phyloP scores from a whole-genome alignment of 495 filamentous ascomycete genomes.

The Xylaria bambusicola region DNA sequence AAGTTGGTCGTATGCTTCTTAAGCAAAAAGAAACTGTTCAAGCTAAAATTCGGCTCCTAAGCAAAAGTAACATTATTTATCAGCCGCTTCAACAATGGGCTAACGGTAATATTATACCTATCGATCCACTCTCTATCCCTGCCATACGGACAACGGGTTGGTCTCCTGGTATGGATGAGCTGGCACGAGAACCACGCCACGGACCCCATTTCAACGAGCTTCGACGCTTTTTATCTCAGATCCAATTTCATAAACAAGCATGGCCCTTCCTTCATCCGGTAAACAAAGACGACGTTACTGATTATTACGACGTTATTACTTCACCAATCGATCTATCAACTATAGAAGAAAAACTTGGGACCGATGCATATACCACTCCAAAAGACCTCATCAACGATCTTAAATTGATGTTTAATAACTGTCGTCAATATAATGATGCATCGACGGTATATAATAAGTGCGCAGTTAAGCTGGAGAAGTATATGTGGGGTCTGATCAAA shows the following conservation, averaged over 20 bases:
- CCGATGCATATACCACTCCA: slow-evolving; percentile 69
- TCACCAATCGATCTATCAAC: slow-evolving; percentile 68
- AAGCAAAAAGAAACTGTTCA: slow-evolving; percentile 77
- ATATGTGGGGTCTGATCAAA: slow-evolving; percentile 50
- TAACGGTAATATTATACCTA: slow-evolving; percentile 22
- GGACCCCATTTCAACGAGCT: slow-evolving; percentile 78
- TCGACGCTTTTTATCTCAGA: slow-evolving; percentile 70
- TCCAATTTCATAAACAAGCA: slow-evolving; percentile 73
- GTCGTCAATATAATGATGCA: slow-evolving; percentile 74
- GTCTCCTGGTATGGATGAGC: slow-evolving; percentile 77
- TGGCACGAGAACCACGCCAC: slow-evolving; percentile 75
- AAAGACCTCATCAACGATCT: slow-evolving; percentile 77
- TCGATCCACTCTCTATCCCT: slow-evolving; percentile 39
- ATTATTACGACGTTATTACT: slow-evolving; percentile 79
- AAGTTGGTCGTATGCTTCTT: slow-evolving; percentile 70
- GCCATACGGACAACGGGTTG: slow-evolving; percentile 58
- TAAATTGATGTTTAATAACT: slow-evolving; percentile 73
- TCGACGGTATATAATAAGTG: slow-evolving; percentile 76
- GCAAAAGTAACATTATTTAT: slow-evolving; percentile 71
- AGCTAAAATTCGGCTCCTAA: slow-evolving; percentile 74
- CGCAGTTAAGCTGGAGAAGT: slow-evolving; percentile 76
- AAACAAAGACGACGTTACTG: slow-evolving; percentile 73
- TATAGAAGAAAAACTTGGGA: slow-evolving; percentile 77
- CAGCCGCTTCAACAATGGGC: slow-evolving; percentile 62
- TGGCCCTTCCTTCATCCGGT: slow-evolving; percentile 81